These are phyloP conservation scores for Wallacemonas sp. DNA, from an alignment of 208 protist species.

Conservation along the genomic window DNA sequence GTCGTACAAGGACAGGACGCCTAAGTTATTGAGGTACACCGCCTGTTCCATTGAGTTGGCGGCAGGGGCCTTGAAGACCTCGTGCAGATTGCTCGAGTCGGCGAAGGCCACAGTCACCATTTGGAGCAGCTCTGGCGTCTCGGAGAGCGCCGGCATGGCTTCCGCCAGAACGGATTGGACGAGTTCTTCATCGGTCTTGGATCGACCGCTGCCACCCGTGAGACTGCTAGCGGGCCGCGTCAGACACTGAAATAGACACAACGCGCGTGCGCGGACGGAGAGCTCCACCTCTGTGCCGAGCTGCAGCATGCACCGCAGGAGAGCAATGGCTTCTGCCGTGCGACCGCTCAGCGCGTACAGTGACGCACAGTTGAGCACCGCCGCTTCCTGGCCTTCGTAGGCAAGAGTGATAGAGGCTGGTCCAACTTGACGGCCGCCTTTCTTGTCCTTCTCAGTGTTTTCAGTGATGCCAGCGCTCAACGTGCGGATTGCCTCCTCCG, in stretches of 20 bases:
- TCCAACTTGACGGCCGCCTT: not conserved
- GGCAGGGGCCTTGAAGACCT: slow-evolving; percentile 52
- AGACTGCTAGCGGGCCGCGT: slow-evolving; percentile 37
- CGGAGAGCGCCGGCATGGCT: slow-evolving; percentile 37
- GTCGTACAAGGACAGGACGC: slow-evolving; percentile 72
- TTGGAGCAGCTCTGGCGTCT: slow-evolving; percentile 45
- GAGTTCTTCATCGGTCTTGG: slow-evolving; percentile 72
- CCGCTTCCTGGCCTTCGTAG: slow-evolving; percentile 85
- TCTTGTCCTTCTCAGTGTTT: slow-evolving; percentile 23
- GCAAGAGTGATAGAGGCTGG: slow-evolving; percentile 36
- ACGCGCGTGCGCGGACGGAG: slow-evolving; percentile 42
- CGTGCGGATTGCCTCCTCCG: slow-evolving; percentile 44
- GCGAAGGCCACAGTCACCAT: slow-evolving; percentile 69
- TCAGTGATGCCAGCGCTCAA: slow-evolving; percentile 25
- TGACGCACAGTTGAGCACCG: slow-evolving; percentile 74
- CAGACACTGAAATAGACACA: slow-evolving; percentile 86
- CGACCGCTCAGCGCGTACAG: slow-evolving; percentile 68
- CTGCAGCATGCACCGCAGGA: slow-evolving; percentile 75
- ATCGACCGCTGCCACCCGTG: slow-evolving; percentile 42
- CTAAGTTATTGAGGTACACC: slow-evolving; percentile 88
- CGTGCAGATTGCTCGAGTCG: slow-evolving; percentile 74
- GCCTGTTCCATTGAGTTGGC: slow-evolving; percentile 44
- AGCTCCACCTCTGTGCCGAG: slow-evolving; percentile 53
- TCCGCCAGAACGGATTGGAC: slow-evolving; percentile 64
- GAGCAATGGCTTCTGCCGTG: slow-evolving; percentile 50